A percentile compares a stretch with the other conserved stretches of the same genome.
Conservation (phyloP, 768 basidiomycete species). For the Naganishia friedmannii region DNA sequence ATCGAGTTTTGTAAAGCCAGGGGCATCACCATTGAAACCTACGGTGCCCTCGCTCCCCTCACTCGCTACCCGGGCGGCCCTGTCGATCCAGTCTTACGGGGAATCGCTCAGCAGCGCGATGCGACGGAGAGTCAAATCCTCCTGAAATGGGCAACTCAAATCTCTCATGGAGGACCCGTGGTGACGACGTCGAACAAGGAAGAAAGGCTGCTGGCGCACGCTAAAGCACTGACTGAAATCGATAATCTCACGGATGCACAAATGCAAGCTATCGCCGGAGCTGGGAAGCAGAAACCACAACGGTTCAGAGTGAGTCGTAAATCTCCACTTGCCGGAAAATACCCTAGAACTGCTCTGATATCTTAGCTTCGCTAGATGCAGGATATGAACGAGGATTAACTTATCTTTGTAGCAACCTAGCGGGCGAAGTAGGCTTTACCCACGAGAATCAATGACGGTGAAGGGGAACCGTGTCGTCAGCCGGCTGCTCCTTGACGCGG, state of each 20-base stretch:
- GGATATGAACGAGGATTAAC: too few species aligned
- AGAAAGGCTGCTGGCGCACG: neutral
- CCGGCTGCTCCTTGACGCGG: too few species aligned
- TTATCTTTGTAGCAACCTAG: too few species aligned
- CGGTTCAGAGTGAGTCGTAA: neutral
- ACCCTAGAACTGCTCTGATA: too few species aligned
- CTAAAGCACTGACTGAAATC: neutral
- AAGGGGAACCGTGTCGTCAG: too few species aligned
- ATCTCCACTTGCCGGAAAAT: neutral
- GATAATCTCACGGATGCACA: constrained; percentile 54
- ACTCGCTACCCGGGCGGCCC: constrained; percentile 31
- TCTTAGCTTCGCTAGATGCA: too few species aligned
- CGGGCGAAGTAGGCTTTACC: too few species aligned
- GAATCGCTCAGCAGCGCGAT: constrained; percentile 29
- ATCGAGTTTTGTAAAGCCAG: constrained; percentile 42
- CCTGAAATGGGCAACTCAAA: constrained; percentile 39
- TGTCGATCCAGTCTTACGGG: constrained; percentile 33
- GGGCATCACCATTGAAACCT: constrained; percentile 43
- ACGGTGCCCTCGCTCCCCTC: constrained; percentile 40
- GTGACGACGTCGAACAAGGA: neutral
- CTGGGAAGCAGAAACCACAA: constrained; percentile 38
- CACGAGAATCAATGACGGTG: too few species aligned
- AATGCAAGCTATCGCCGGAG: constrained; percentile 48
- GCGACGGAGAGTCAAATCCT: constrained; percentile 39
- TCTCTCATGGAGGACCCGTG: constrained; percentile 33